Evolutionary conservation across 768 basidiomycete genomes (phyloP).

Genomic region (Mycena pura): DNA sequence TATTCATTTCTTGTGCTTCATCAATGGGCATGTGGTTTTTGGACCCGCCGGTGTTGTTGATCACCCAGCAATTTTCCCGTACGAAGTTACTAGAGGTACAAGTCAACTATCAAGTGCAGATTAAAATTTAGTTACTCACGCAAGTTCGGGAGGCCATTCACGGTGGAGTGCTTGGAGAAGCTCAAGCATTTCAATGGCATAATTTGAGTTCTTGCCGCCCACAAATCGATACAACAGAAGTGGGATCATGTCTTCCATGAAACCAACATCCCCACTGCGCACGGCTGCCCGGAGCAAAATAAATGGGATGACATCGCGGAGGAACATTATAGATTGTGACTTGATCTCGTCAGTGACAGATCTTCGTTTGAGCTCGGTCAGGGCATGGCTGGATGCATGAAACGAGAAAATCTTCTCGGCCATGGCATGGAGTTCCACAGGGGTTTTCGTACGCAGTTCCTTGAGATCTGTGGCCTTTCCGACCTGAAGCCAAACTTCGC

Average conservation of each 20-base stretch:
- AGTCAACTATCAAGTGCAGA: no score
- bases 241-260: constrained; percentile 32
- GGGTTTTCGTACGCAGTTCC: constrained; percentile 34
- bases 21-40: constrained; percentile 19
- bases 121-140: no score
- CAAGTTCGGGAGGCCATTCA: constrained; percentile 28
- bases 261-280: constrained; percentile 32
- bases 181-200: constrained; percentile 31
- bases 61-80: constrained; percentile 29
- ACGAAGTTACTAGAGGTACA: no score
- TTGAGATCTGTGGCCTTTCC: constrained; percentile 29
- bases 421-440: constrained; percentile 33
- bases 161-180: constrained; percentile 27
- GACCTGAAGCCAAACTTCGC: constrained; percentile 37
- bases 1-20: constrained; percentile 31
- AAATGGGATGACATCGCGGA: constrained; percentile 13
- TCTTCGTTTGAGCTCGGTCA: constrained; percentile 25
- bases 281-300: constrained; percentile 23
- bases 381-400: constrained; percentile 39
- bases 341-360: constrained; percentile 14
- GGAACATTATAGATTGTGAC: constrained; percentile 32
- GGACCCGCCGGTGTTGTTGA: constrained; percentile 24
- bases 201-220: constrained; percentile 32
- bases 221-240: constrained; percentile 27
- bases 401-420: constrained; percentile 33